Base-by-base conservation (phyloP, 805 yeast species). In the Maudiozyma pseudohumilis region DNA sequence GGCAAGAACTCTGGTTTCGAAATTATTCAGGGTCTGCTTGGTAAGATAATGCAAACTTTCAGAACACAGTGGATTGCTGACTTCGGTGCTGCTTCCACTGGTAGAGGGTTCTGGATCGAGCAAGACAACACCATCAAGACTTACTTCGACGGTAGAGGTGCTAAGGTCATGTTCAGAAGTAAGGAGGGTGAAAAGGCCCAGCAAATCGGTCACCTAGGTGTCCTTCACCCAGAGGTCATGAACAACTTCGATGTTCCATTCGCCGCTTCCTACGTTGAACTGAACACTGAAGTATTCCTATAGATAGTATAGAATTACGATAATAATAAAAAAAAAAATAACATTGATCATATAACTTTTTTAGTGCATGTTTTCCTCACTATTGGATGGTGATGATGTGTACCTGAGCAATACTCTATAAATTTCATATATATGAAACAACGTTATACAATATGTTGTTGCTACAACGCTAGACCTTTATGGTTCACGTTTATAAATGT, bases 61-160 rank as follows among this genome's bases (percentile, higher is more conserved):
- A 82, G 96, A 70, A 77, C 94, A 26, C 74, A 76, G 32, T 84
- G 94, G 92, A 63, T 82, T 42, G 78, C 72, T 43, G 70, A 73
- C 44, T 61, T 55, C 31, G 68, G 67, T 36, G 53, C 63, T 12
- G 59, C 56, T 27, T 56, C 70, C 27, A 61, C 66, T 28, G 72
- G 66, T 43, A 83, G 92, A 66, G 96, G 96, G 38, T 83, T 76
- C 65, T 83, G 92, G 92, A 80, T 82, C 41, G 83, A 77, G 60
- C 78, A 80, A 58, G 84, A 78, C 53, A 63, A 62, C 37, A 67
- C 70, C 20, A 71, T 77, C 56, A 70, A 77, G 35, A 81, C 88
- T 42, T 89, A 72, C 65, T 92, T 92, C 82, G 95, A 96, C 28
- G 98, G 97, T 29, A 81, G 98, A 69, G 96, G 96, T 44, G 98